Evolutionary conservation across 2,329 filamentous ascomycete species (phyloP), one percentile per base, ranked within the genome.

Genomic region (Paracamarosporium sp.): DNA sequence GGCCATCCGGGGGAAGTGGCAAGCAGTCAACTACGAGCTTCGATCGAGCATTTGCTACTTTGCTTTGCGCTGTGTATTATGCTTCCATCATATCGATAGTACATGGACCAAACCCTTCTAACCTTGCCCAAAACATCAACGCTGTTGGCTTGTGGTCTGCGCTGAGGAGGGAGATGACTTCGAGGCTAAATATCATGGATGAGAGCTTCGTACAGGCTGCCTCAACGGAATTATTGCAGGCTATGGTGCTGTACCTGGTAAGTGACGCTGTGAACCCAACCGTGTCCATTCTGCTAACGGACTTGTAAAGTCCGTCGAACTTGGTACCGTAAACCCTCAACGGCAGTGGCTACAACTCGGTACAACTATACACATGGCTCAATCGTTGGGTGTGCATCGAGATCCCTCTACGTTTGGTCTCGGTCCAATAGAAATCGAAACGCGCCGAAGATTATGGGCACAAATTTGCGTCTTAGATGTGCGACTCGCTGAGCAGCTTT

Each of bases 381-480:
- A 62, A 41, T 54, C 51, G 3, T 54, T 67, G 15, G 66, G 66
- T 5, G 25, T 67, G 9, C 66, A 68, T 50, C 58, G 64, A 2
- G 6, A 68, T 46, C 87, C 88, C 22, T 83, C 85, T 44, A 81
- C 83, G 11, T 91, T 90, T 64, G 85, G 85, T 1, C 81, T 90
- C 54, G 83, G 81, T 4, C 83, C 89, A 0, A 78, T 91, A 2
- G 89, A 92, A 64, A 87, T 85, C 0, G 88, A 92, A 54, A 81
- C 90, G 1, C 84, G 90, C 8, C 84, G 90, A 3, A 78, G 91
- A 47, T 80, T 91, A 20, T 92, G 90, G 90, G 88, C 91, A 68
- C 89, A 92, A 65, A 79, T 92, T 11, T 91, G 88, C 73, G 89
- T 90, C 69, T 80, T 92, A 9, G 90, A 92, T 70, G 85, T 90